These are phyloP conservation scores for Chlorella sorokiniana DNA, from an alignment of 139 green algal genomes.

Conservation along the genomic window DNA sequence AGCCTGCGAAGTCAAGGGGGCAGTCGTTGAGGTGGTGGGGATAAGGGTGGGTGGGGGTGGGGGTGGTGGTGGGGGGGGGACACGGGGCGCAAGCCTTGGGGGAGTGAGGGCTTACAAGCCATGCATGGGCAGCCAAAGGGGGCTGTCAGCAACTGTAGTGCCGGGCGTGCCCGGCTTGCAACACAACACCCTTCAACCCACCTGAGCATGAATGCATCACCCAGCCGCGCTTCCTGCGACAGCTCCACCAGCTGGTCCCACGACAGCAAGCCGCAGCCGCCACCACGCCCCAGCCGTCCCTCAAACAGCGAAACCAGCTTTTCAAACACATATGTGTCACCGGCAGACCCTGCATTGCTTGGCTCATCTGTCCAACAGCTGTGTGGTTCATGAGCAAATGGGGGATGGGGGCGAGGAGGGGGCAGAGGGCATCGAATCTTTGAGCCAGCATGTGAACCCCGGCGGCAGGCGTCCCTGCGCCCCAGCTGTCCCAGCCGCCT, in stretches of 20 bases:
- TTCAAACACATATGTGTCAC: conserved; percentile 32
- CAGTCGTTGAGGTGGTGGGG: neutral
- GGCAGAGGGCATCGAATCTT: neutral
- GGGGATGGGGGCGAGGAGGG: neutral
- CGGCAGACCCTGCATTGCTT: neutral
- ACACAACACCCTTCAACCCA: neutral
- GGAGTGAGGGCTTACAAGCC: neutral
- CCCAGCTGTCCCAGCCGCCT: too few relatives aligned
- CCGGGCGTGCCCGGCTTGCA: neutral
- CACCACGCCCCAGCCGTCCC: conserved; percentile 18
- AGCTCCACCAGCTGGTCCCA: conserved; percentile 48
- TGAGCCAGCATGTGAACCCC: neutral
- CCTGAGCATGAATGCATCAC: conserved; percentile 26
- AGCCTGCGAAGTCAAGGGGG: conserved; percentile 11
- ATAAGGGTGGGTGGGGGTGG: neutral
- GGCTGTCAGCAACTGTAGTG: neutral
- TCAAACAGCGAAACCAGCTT: conserved; percentile 56
- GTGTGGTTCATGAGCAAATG: neutral
- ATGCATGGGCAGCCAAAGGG: neutral
- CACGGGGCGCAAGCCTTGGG: too few relatives aligned
- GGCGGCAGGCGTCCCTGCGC: neutral
- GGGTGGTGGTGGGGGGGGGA: too few relatives aligned
- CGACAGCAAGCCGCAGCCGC: too few relatives aligned
- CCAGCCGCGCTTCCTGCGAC: conserved; percentile 35
- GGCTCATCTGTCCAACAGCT: conserved; percentile 24